Percentiles rank a stretch among this genome's conserved stretches.
phyloP scores from a whole-genome alignment of 1,284 basidiomycete genomes.

The Ceraceosorus guamensis region DNA sequence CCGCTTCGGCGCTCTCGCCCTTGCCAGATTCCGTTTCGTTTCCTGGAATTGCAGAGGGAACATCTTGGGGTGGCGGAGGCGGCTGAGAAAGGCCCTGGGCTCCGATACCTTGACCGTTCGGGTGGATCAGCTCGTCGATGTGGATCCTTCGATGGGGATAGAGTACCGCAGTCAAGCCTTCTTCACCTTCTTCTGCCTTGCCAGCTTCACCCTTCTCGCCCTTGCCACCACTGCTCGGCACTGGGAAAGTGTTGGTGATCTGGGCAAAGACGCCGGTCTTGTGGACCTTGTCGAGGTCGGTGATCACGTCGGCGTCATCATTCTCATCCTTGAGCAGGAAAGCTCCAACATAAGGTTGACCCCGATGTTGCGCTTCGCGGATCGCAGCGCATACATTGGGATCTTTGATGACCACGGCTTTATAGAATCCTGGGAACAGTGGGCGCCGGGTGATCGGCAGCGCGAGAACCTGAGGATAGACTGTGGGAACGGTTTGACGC shows the following conservation, averaged over 20 bases:
- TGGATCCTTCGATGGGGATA: slow-evolving; percentile 89
- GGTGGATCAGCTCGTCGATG: slow-evolving; percentile 67
- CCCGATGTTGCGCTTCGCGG: slow-evolving; percentile 91
- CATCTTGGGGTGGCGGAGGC: not conserved
- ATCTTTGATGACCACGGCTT: slow-evolving; percentile 48
- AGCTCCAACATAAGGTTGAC: slow-evolving; percentile 94
- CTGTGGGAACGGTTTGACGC: slow-evolving; percentile 40
- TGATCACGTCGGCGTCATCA: slow-evolving; percentile 86
- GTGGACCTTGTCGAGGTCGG: slow-evolving; percentile 79
- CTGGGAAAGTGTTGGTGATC: slow-evolving; percentile 80
- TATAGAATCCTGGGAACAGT: slow-evolving; percentile 93
- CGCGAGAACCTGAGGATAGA: slow-evolving; percentile 89
- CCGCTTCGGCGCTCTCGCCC: slow-evolving; percentile 8
- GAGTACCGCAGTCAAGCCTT: slow-evolving; percentile 78
- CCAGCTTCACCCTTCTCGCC: slow-evolving; percentile 57
- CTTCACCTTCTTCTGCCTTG: slow-evolving; percentile 56
- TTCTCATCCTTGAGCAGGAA: slow-evolving; percentile 94
- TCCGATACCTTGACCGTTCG: slow-evolving; percentile 13
- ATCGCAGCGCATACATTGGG: slow-evolving; percentile 87
- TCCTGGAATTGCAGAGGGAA: slow-evolving; percentile 15
- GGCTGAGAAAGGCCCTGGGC: not conserved
- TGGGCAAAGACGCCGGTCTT: slow-evolving; percentile 94
- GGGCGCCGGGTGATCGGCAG: slow-evolving; percentile 92
- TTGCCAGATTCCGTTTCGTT: slow-evolving; percentile 24
- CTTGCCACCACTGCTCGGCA: slow-evolving; percentile 21